Evolutionary conservation across 2,329 filamentous ascomycete genomes (phyloP).

Genomic region (Stagonosporopsis rhizophila): DNA sequence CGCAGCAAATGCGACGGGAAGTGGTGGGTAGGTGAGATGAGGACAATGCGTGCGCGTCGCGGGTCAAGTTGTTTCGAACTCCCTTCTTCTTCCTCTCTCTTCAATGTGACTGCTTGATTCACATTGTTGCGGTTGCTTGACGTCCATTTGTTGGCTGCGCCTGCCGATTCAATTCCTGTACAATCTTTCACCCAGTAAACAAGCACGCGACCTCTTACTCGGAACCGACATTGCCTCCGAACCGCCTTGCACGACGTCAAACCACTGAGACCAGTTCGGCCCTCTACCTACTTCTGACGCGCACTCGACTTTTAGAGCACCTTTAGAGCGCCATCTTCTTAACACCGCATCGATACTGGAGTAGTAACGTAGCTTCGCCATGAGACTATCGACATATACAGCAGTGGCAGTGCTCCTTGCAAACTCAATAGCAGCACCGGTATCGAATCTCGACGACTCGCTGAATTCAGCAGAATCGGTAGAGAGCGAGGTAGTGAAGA

Average conservation of each 20-base stretch:
- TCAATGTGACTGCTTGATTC: not conserved
- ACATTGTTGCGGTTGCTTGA: not conserved
- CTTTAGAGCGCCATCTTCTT: slow-evolving; percentile 11
- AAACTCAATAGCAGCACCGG: slow-evolving; percentile 32
- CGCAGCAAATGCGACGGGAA: slow-evolving; percentile 1
- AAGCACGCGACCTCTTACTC: slow-evolving; percentile 14
- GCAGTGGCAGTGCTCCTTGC: slow-evolving; percentile 30
- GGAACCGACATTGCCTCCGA: not conserved
- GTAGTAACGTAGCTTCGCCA: slow-evolving; percentile 14
- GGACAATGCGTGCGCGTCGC: slow-evolving; percentile 11
- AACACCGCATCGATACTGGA: slow-evolving; percentile 11
- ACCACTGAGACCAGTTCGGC: not conserved
- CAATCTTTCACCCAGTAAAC: slow-evolving; percentile 10
- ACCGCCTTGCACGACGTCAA: not conserved
- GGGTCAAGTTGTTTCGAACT: slow-evolving; percentile 6
- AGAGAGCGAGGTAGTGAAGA: slow-evolving; percentile 5
- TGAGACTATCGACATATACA: slow-evolving; percentile 39
- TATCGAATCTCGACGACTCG: slow-evolving; percentile 2
- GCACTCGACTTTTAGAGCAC: not conserved
- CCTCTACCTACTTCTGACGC: not conserved
- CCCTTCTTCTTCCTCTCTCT: not conserved
- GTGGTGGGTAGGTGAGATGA: slow-evolving; percentile 13
- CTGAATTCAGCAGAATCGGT: not conserved
- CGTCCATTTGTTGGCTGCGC: slow-evolving; percentile 4
- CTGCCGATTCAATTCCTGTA: slow-evolving; percentile 11